A percentile compares a stretch with the other conserved stretches of the same genome.
These are phyloP conservation scores for Francoa sonchifolia DNA, from an alignment of 441 rosid species.

Conservation along the genomic window DNA sequence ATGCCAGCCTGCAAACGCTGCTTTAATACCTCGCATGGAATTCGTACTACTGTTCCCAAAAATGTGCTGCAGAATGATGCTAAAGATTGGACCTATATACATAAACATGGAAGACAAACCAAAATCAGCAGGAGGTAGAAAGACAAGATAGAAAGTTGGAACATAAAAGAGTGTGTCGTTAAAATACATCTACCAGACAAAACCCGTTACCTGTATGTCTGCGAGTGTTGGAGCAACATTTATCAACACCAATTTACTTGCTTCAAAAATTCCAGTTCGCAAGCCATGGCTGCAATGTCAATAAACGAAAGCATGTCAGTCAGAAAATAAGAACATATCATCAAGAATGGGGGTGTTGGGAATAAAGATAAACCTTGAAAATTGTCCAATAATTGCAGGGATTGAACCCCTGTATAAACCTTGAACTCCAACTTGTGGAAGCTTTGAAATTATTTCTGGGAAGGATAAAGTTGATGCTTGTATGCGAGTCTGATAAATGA, in stretches of 20 bases:
- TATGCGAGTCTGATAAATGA: conserved; percentile 58
- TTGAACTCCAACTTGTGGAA: conserved; percentile 84
- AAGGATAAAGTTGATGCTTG: conserved; percentile 84
- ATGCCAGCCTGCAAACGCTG: conserved; percentile 92
- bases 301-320: conserved; percentile 9
- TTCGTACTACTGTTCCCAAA: conserved; percentile 86
- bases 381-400: conserved; percentile 93
- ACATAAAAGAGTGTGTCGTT: too few species aligned
- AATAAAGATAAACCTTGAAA: conserved; percentile 55
- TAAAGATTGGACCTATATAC: conserved; percentile 72
- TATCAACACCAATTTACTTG: conserved; percentile 65
- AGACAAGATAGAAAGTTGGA: neutral
- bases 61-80: conserved; percentile 90
- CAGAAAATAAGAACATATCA: neutral
- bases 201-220: conserved; percentile 72
- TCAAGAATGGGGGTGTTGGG: conserved; percentile 1
- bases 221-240: conserved; percentile 87
- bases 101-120: conserved; percentile 7
- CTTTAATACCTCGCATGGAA: conserved; percentile 95
- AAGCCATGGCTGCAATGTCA: conserved; percentile 67
- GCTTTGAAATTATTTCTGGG: conserved; percentile 71
- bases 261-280: conserved; percentile 92
- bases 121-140: neutral
- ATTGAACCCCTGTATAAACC: conserved; percentile 86
- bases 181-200: neutral